Evolutionary conservation across 2,329 filamentous ascomycete species (phyloP).

Genomic region (Colletotrichum sp.): DNA sequence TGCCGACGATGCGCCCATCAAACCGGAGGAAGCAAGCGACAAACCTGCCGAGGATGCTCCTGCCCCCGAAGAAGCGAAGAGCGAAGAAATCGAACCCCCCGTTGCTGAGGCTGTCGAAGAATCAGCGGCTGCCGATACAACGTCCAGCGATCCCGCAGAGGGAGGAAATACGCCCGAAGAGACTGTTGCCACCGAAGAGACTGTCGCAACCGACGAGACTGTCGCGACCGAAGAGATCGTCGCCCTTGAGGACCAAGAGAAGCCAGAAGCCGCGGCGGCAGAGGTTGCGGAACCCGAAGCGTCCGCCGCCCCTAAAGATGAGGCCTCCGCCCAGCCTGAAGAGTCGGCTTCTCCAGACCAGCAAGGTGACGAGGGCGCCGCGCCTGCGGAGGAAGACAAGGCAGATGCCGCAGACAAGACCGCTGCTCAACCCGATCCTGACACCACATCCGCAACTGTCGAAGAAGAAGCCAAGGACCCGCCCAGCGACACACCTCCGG

Average conservation of each 20-base stretch:
- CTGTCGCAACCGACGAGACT: not conserved
- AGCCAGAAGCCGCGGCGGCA: not conserved
- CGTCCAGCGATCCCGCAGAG: not conserved
- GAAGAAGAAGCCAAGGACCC: not conserved
- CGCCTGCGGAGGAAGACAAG: not conserved
- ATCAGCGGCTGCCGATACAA: not conserved
- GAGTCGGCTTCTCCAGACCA: not conserved
- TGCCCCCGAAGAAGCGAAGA: not conserved
- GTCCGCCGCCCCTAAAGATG: not conserved
- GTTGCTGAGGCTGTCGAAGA: not conserved
- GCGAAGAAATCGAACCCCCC: not conserved
- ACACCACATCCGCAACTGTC: not conserved
- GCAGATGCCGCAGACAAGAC: not conserved
- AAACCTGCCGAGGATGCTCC: not conserved
- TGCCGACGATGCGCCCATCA: not conserved
- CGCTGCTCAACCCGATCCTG: not conserved
- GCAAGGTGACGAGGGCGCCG: fast-evolving
- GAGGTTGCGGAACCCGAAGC: not conserved
- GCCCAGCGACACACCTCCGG: not conserved
- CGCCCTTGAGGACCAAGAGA: not conserved
- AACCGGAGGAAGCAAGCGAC: not conserved
- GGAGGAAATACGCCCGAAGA: not conserved
- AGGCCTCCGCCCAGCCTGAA: not conserved
- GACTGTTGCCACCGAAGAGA: not conserved
- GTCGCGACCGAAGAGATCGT: not conserved